Conservation (phyloP, 164 flowering plant genomes). For the Saururus chinensis region DNA sequence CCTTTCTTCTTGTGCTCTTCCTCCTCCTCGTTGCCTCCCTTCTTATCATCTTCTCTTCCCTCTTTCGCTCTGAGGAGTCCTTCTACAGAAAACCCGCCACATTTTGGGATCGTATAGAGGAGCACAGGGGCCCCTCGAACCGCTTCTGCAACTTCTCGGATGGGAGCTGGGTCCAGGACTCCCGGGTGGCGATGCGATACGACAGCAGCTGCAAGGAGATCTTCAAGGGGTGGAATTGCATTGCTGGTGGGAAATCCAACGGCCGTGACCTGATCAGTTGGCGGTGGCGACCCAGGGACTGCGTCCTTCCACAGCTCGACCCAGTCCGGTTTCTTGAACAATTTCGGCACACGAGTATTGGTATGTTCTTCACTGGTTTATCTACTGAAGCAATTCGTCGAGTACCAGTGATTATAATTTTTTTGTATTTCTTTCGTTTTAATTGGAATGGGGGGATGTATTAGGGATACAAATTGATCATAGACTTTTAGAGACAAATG, state of each 20-base stretch:
- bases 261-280: slow-evolving; percentile 45
- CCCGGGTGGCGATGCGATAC: slow-evolving; percentile 30
- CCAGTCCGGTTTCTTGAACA: slow-evolving; percentile 50
- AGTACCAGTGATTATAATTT: no score
- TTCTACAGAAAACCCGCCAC: background rate
- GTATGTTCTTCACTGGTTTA: slow-evolving; percentile 20
- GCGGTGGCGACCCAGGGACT: slow-evolving; percentile 70
- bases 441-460: no score
- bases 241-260: slow-evolving; percentile 49
- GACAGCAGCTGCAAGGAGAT: slow-evolving; percentile 85
- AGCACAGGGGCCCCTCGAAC: background rate
- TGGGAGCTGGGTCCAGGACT: slow-evolving; percentile 80
- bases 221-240: slow-evolving; percentile 95
- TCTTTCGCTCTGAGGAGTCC: slow-evolving; percentile 12
- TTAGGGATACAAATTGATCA: no score
- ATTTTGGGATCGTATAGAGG: background rate
- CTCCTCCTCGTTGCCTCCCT: slow-evolving; percentile 40
- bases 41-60: slow-evolving; percentile 38
- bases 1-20: slow-evolving; percentile 31
- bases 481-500: no score
- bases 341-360: slow-evolving; percentile 54
- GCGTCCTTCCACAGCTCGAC: slow-evolving; percentile 63
- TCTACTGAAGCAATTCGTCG: no score
- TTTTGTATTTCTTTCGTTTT: no score
- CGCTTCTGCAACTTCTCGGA: slow-evolving; percentile 43